Evolutionary conservation across 2,329 filamentous ascomycete genomes (phyloP).

Genomic region (Xylaria digitata): DNA sequence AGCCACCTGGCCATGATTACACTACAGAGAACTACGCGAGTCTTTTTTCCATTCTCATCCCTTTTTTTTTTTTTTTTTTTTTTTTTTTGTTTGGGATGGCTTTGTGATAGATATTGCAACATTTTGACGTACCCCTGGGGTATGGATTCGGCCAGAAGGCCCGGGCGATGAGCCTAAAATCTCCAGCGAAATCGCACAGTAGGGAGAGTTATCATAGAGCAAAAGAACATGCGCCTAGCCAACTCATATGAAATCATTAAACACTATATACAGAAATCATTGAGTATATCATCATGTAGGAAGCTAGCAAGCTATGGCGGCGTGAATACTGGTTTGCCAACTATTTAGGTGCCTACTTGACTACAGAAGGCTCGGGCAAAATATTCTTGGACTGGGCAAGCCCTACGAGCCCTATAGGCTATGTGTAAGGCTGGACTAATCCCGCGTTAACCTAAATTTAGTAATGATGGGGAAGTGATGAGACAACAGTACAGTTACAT

Average conservation of each 20-base stretch:
- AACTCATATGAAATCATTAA: background rate
- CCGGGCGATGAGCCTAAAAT: slow-evolving; percentile 10
- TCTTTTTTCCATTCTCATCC: slow-evolving; percentile 7
- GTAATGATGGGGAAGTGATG: slow-evolving; percentile 22
- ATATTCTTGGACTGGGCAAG: slow-evolving; percentile 13
- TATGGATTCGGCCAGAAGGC: background rate
- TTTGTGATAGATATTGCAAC: slow-evolving; percentile 18
- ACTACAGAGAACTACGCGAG: slow-evolving; percentile 20
- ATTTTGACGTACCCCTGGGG: slow-evolving; percentile 7
- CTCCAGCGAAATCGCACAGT: slow-evolving; percentile 6
- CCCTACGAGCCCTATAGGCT: slow-evolving; percentile 33
- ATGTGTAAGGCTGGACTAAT: slow-evolving; percentile 35
- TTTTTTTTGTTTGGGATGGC: background rate
- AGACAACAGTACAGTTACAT: slow-evolving; percentile 24
- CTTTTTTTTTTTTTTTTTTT: too few relatives aligned
- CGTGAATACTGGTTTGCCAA: slow-evolving; percentile 1
- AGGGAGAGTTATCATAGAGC: background rate
- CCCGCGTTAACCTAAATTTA: slow-evolving; percentile 25
- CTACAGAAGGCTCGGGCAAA: background rate
- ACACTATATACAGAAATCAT: background rate
- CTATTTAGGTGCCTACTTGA: background rate
- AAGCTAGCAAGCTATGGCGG: slow-evolving; percentile 1
- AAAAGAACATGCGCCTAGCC: background rate
- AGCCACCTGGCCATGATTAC: slow-evolving; percentile 10
- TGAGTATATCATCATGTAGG: background rate